Conservation (phyloP, 257 asterid species). For the Anisodus tanguticus region DNA sequence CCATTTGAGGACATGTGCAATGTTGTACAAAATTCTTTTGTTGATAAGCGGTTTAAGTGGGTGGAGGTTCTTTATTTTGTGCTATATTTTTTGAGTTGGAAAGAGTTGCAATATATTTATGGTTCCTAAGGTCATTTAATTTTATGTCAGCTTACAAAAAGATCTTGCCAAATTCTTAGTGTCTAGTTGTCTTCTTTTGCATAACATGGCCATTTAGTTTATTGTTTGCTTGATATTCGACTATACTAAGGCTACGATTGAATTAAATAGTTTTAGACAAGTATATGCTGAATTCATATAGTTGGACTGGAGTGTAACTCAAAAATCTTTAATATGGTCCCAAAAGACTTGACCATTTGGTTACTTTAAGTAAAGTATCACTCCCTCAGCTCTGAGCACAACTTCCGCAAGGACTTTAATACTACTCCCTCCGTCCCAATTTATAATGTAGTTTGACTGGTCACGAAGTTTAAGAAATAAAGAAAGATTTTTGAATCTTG, state of each 20-base stretch:
- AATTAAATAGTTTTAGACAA: too few relatives aligned
- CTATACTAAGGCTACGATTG: too few relatives aligned
- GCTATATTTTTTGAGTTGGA: background rate
- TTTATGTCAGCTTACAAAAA: background rate
- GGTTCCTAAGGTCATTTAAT: background rate
- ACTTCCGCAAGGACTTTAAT: too few relatives aligned
- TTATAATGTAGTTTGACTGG: too few relatives aligned
- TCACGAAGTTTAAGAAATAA: too few relatives aligned
- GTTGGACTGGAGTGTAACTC: too few relatives aligned
- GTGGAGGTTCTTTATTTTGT: background rate
- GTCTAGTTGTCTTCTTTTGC: background rate
- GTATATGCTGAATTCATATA: too few relatives aligned
- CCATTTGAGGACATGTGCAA: constrained; percentile 46
- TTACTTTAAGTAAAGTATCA: background rate
- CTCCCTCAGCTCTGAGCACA: background rate
- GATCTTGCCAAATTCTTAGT: background rate
- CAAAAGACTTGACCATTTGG: too few relatives aligned
- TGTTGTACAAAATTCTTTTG: constrained; percentile 46
- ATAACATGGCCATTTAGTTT: background rate
- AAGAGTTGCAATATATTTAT: background rate
- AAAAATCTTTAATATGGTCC: too few relatives aligned
- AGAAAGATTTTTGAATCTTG: too few relatives aligned
- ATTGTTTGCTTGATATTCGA: background rate
- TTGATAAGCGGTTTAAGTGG: background rate
- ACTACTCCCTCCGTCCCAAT: too few relatives aligned